Evolutionary conservation across 768 basidiomycete genomes (phyloP).

Genomic region (Phlebiopsis flavidoalba): DNA sequence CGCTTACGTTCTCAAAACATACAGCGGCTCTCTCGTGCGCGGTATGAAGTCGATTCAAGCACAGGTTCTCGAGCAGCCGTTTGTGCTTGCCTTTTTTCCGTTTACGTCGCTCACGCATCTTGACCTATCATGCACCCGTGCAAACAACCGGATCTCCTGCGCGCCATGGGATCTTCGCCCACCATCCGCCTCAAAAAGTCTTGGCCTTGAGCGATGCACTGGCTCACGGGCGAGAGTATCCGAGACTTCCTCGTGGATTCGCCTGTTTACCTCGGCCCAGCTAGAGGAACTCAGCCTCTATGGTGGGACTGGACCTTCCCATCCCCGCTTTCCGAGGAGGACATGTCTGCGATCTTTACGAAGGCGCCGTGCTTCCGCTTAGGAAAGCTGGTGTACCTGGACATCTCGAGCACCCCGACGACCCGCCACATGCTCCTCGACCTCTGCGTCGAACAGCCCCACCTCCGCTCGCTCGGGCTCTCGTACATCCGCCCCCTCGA

Average conservation of each 20-base stretch:
- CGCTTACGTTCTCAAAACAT: not conserved
- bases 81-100: conserved; percentile 64
- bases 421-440: conserved; percentile 47
- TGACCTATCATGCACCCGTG: conserved; percentile 87
- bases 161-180: conserved; percentile 46
- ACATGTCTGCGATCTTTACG: conserved; percentile 63
- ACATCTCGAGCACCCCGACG: conserved; percentile 81
- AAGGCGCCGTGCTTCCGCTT: conserved; percentile 75
- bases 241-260: conserved; percentile 67
- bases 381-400: conserved; percentile 79
- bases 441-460: conserved; percentile 57
- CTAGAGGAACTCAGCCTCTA: conserved; percentile 28
- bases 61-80: conserved; percentile 59
- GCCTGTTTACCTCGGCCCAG: conserved; percentile 58
- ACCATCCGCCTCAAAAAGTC: conserved; percentile 62
- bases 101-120: conserved; percentile 86
- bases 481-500: conserved; percentile 76
- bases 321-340: conserved; percentile 60
- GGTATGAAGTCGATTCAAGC: conserved; percentile 77
- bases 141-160: conserved; percentile 26
- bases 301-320: conserved; percentile 86
- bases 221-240: conserved; percentile 76
- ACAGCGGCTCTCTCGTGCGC: conserved; percentile 72
- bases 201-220: conserved; percentile 84
- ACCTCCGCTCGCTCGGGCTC: conserved; percentile 83